Evolutionary conservation across 257 asterid species (phyloP).

Genomic region (Lycium barbarum): DNA sequence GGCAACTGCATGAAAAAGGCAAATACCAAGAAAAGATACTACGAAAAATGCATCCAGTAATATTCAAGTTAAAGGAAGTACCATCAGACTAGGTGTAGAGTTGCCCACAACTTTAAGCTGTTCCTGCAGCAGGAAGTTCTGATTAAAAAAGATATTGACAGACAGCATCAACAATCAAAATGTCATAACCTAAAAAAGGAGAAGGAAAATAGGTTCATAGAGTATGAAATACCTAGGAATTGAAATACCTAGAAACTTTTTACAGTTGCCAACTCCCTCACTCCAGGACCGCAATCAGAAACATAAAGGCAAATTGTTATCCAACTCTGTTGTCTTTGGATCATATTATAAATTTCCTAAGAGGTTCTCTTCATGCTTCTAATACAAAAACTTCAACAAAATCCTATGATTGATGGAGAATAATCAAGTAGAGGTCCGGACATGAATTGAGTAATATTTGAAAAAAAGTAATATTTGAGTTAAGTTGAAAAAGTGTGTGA

Average conservation of each 20-base stretch:
- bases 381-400: conserved; percentile 3
- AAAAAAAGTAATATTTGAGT: neutral
- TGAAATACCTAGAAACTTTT: neutral
- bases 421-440: neutral
- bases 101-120: conserved; percentile 29
- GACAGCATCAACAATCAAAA: neutral
- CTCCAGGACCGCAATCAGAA: neutral
- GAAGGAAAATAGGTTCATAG: neutral
- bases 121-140: conserved; percentile 32
- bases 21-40: neutral
- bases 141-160: neutral
- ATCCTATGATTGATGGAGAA: neutral
- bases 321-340: neutral
- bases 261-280: neutral
- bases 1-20: neutral
- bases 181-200: neutral
- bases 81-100: conserved; percentile 29
- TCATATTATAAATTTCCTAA: neutral
- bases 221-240: neutral
- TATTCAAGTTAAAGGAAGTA: conserved; percentile 9
- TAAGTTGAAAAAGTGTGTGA: neutral
- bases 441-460: neutral
- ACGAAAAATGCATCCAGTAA: neutral
- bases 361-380: neutral
- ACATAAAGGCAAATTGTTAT: neutral